Conservation (phyloP, 371 early-diverging fungal genomes). For the Dichotomocladium elegans region DNA sequence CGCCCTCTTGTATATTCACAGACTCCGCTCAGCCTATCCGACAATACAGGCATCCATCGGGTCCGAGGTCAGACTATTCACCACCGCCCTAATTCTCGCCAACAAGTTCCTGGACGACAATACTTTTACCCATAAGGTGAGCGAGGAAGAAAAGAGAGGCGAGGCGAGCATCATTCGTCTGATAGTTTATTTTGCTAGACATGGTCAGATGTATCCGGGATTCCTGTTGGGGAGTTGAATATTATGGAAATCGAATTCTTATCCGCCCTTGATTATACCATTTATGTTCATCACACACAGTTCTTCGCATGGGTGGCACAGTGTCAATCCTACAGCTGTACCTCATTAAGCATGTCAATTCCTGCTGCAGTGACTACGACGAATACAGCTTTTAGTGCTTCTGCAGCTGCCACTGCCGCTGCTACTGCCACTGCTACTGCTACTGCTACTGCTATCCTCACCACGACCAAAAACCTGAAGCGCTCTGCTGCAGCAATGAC, state of each 20-base stretch:
- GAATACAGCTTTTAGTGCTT: too few relatives aligned
- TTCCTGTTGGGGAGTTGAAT: conserved; percentile 61
- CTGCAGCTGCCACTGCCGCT: too few relatives aligned
- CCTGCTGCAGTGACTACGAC: too few relatives aligned
- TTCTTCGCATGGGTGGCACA: conserved; percentile 39
- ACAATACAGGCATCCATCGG: conserved; percentile 41
- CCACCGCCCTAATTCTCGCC: conserved; percentile 61
- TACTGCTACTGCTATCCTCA: too few relatives aligned
- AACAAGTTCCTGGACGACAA: conserved; percentile 70
- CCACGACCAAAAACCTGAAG: too few relatives aligned
- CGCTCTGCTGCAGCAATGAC: too few relatives aligned
- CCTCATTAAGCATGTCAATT: too few relatives aligned
- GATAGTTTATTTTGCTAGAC: conserved; percentile 44
- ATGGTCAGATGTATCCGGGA: conserved; percentile 70
- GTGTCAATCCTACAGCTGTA: conserved; percentile 31
- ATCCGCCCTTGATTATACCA: conserved; percentile 50
- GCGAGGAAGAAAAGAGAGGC: too few relatives aligned
- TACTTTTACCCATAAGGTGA: conserved; percentile 63
- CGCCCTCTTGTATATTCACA: conserved; percentile 38
- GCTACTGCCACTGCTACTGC: too few relatives aligned
- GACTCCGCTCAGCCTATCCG: conserved; percentile 36
- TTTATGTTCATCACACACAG: conserved; percentile 32
- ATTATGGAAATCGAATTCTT: conserved; percentile 77
- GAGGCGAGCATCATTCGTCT: too few relatives aligned
- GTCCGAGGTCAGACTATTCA: conserved; percentile 62